Evolutionary conservation across 208 protist genomes (phyloP), one percentile per base, ranked within the genome.

Genomic region (Trypanosoma scelopori): DNA sequence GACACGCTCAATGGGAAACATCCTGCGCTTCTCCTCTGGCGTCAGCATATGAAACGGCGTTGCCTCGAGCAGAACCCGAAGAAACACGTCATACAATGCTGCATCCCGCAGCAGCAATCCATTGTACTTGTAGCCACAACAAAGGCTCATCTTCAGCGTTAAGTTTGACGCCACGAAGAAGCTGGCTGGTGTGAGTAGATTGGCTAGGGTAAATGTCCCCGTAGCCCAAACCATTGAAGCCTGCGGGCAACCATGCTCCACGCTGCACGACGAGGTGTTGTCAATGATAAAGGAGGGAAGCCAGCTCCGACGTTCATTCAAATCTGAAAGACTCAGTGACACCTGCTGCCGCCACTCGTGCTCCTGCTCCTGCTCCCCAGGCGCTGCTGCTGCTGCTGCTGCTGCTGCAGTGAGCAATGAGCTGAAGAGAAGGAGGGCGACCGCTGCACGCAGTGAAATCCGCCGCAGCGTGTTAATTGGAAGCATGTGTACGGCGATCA

Each of bases 141-240:
- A 96, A 22, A 96, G 73, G 52, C 78, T 89, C 9, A 96, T 58
- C 72, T 85, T 79, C 28, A 96, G 70, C 37, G 76, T 78, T 22
- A 91, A 55, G 41, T 85, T 81, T 0, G 81, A 62, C 9, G 72
- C 69, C 3, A 84, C 41, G 13, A 77, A 32, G 20, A 96, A 82
- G 55, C 69, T 91, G 42, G 80, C 37, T 1, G 84, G 88, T 9
- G 84, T 90, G 68, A 96, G 74, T 1, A 92, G 59, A 13, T 77
- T 74, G 1, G 47, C 23, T 3, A 60, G 47, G 28, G 85, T 89
- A 48, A 95, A 89, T 43, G 78, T 79, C 15, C 91, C 87, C 39
- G 84, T 91, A 18, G 87, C 91, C 84, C 87, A 93, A 69, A 73
- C 91, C 76, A 93, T 83, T 27, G 91, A 78, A 13, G 80, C 78